A percentile compares a stretch with the other conserved stretches of the same genome.
Evolutionary conservation across 495 filamentous ascomycete genomes (phyloP).

Genomic region (Aspergillus coremiiformis): DNA sequence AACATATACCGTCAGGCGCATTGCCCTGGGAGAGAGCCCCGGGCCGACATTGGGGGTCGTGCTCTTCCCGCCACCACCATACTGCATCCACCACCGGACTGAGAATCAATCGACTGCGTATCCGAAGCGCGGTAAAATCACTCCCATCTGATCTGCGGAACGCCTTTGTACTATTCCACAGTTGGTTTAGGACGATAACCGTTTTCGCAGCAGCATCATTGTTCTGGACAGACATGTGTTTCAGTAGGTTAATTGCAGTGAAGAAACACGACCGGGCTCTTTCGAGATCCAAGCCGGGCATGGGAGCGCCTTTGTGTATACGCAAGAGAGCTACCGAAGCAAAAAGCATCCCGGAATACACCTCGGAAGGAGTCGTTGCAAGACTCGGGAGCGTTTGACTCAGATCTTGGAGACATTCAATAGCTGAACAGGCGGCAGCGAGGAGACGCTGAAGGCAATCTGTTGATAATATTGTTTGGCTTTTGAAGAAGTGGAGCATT

Average conservation of each 20-base stretch:
- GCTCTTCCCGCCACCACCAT: slow-evolving; percentile 47
- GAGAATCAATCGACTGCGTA: slow-evolving; percentile 36
- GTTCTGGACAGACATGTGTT: slow-evolving; percentile 32
- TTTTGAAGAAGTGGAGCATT: slow-evolving; percentile 39
- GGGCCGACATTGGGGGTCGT: slow-evolving; percentile 24
- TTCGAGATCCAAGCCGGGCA: slow-evolving; percentile 24
- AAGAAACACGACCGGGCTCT: slow-evolving; percentile 29
- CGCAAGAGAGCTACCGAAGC: slow-evolving; percentile 32
- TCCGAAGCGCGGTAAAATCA: slow-evolving; percentile 31
- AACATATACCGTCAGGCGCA: slow-evolving; percentile 11
- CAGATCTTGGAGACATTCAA: slow-evolving; percentile 26
- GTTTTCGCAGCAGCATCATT: slow-evolving; percentile 32
- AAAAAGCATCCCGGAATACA: slow-evolving; percentile 27
- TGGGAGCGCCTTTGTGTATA: slow-evolving; percentile 31
- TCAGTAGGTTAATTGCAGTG: slow-evolving; percentile 31
- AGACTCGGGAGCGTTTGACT: slow-evolving; percentile 15
- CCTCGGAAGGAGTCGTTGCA: slow-evolving; percentile 25
- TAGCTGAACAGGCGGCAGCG: slow-evolving; percentile 27
- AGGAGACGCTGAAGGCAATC: slow-evolving; percentile 29
- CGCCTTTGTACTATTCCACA: slow-evolving; percentile 41
- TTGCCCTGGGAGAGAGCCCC: slow-evolving; percentile 10
- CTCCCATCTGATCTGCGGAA: slow-evolving; percentile 38
- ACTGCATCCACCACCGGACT: slow-evolving; percentile 39
- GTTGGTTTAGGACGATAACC: slow-evolving; percentile 26
- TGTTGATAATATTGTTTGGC: slow-evolving; percentile 21